Conservation (phyloP, 257 asterid species). For the Capsicum chinense region DNA sequence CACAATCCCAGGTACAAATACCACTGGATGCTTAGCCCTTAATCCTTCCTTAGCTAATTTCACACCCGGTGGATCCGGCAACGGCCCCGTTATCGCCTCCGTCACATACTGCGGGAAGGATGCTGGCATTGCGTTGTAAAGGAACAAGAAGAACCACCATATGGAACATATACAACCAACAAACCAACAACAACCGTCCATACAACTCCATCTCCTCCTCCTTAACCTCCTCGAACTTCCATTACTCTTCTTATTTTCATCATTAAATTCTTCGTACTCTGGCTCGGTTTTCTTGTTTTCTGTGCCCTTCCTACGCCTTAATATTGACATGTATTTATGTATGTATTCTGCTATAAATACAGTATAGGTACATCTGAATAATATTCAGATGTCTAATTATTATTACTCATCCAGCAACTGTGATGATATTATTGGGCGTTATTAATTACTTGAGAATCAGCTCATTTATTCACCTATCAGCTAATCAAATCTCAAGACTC, state of each 20-base stretch:
- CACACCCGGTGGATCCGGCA: slow-evolving; percentile 86
- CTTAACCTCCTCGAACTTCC: slow-evolving; percentile 34
- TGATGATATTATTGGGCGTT: background rate
- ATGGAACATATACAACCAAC: slow-evolving; percentile 75
- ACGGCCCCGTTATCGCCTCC: slow-evolving; percentile 79
- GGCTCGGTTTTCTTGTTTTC: slow-evolving; percentile 36
- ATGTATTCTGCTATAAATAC: background rate
- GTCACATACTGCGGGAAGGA: slow-evolving; percentile 86
- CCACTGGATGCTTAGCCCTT: slow-evolving; percentile 84
- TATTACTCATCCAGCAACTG: background rate
- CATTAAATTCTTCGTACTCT: slow-evolving; percentile 2
- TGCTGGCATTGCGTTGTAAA: slow-evolving; percentile 73
- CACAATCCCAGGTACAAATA: slow-evolving; percentile 89
- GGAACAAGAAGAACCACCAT: slow-evolving; percentile 82
- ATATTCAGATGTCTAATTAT: background rate
- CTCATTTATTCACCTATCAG: slow-evolving; percentile 14
- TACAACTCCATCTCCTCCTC: slow-evolving; percentile 58
- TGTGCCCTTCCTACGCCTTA: slow-evolving; percentile 42
- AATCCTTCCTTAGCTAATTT: slow-evolving; percentile 77
- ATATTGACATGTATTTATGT: slow-evolving; percentile 27
- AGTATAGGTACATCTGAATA: slow-evolving; percentile 12
- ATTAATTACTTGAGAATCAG: background rate
- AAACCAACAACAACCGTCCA: slow-evolving; percentile 84
- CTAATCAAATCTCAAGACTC: slow-evolving; percentile 4
- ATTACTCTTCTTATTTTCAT: slow-evolving; percentile 35